Evolutionary conservation across 495 filamentous ascomycete species (phyloP).

Genomic region (Neurospora sp.): DNA sequence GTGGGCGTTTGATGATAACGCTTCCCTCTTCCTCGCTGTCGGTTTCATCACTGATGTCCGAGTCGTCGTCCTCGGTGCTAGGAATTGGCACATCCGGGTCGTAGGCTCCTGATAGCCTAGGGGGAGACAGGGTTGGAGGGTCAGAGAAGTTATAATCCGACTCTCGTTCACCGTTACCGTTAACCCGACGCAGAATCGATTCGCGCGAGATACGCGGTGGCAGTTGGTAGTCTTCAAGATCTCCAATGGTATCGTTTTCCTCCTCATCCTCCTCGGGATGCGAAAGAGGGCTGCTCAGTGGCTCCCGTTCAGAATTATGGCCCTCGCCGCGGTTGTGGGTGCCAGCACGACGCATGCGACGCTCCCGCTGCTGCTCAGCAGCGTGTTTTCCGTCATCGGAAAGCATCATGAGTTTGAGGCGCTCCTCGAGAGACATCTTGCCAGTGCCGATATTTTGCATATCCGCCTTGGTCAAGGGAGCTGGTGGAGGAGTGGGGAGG

Average conservation of each 20-base stretch:
- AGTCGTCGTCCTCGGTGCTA: conserved; percentile 46
- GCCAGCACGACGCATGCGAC: conserved; percentile 47
- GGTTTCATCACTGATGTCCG: conserved; percentile 39
- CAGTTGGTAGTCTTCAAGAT: conserved; percentile 49
- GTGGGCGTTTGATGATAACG: conserved; percentile 54
- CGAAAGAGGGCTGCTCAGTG: conserved; percentile 26
- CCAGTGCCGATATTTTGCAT: conserved; percentile 55
- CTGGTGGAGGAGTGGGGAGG: conserved; percentile 57
- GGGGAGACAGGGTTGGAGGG: conserved; percentile 40
- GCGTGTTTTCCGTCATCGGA: conserved; percentile 45
- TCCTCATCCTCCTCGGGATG: conserved; percentile 22
- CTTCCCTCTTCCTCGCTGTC: conserved; percentile 42
- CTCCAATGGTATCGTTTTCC: conserved; percentile 42
- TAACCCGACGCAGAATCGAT: conserved; percentile 82
- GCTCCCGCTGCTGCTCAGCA: conserved; percentile 49
- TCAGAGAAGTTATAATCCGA: conserved; percentile 56
- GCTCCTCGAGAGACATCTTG: conserved; percentile 71
- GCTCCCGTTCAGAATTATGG: conserved; percentile 38
- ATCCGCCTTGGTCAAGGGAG: conserved; percentile 57
- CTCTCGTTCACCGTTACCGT: conserved; percentile 54
- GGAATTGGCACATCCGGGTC: conserved; percentile 85
- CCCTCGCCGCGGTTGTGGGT: conserved; percentile 34
- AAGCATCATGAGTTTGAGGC: conserved; percentile 74
- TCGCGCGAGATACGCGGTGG: conserved; percentile 82
- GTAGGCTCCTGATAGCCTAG: conserved; percentile 28